These are phyloP conservation scores for Zea luxurians DNA, from an alignment of 176 grass and related monocot species.

Conservation along the genomic window DNA sequence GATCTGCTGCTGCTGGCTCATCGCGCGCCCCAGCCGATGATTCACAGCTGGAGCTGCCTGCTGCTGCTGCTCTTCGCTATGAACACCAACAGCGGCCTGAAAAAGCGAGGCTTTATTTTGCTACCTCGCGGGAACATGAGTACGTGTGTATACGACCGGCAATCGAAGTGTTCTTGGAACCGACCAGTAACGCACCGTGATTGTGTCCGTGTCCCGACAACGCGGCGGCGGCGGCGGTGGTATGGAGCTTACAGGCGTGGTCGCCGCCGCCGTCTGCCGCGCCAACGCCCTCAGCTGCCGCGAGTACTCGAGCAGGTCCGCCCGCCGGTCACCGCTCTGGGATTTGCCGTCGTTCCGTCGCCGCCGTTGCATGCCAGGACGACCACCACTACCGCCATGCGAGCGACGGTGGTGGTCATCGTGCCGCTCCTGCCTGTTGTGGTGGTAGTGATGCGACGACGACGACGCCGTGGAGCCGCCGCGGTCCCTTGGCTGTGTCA, in stretches of 20 bases:
- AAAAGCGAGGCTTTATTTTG: neutral
- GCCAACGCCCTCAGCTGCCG: conserved; percentile 34
- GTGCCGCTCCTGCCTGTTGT: neutral
- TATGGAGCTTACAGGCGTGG: neutral
- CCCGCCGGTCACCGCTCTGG: neutral
- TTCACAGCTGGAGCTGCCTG: neutral
- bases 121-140: too few species aligned
- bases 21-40: conserved; percentile 3
- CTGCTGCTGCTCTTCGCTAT: neutral
- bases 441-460: neutral
- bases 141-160: too few species aligned
- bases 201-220: neutral
- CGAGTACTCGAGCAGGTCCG: conserved; percentile 44
- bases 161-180: too few species aligned
- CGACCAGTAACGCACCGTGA: neutral
- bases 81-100: neutral
- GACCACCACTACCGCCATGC: neutral
- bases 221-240: too few species aligned
- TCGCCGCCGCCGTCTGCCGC: neutral
- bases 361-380: neutral
- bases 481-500: neutral
- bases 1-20: conserved; percentile 34
- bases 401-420: neutral
- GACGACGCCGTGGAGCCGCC: neutral
- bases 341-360: neutral